Conservation (phyloP, 1,139 yeast species). For the Geotrichum candidum region DNA sequence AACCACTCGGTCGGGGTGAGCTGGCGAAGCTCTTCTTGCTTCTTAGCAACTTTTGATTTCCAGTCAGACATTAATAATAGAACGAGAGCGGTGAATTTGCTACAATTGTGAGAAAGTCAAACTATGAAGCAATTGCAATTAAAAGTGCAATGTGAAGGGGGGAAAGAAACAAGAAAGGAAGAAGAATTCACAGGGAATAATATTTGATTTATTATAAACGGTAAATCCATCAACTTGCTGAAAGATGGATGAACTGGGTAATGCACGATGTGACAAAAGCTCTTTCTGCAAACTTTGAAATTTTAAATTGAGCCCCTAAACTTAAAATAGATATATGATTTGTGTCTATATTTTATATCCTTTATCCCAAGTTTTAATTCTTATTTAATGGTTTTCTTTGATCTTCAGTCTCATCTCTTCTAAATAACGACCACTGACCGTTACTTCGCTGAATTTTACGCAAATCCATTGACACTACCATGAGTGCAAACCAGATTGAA, state of each 20-base stretch:
- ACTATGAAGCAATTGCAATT: not conserved
- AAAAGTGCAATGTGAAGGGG: not conserved
- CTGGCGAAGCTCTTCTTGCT: not conserved
- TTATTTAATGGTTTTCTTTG: not conserved
- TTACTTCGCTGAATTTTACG: not conserved
- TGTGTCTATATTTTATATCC: not conserved
- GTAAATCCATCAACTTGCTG: not conserved
- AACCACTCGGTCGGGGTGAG: conserved; percentile 17
- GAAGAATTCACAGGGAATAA: not conserved
- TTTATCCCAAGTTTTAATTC: not conserved
- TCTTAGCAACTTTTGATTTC: conserved; percentile 4
- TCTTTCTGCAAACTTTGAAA: not conserved
- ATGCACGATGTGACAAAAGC: not conserved
- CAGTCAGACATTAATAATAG: conserved; percentile 7
- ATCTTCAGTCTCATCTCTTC: not conserved
- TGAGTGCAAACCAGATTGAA: not conserved
- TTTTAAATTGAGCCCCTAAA: not conserved
- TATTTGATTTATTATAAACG: too few relatives aligned
- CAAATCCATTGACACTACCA: not conserved
- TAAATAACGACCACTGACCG: not conserved
- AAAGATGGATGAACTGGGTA: not conserved
- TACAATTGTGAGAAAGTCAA: not conserved
- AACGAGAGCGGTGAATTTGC: not conserved
- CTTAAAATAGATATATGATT: not conserved
- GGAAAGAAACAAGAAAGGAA: not conserved